Base-by-base conservation (phyloP, 179 eudicot species). In the Patellifolia procumbens region DNA sequence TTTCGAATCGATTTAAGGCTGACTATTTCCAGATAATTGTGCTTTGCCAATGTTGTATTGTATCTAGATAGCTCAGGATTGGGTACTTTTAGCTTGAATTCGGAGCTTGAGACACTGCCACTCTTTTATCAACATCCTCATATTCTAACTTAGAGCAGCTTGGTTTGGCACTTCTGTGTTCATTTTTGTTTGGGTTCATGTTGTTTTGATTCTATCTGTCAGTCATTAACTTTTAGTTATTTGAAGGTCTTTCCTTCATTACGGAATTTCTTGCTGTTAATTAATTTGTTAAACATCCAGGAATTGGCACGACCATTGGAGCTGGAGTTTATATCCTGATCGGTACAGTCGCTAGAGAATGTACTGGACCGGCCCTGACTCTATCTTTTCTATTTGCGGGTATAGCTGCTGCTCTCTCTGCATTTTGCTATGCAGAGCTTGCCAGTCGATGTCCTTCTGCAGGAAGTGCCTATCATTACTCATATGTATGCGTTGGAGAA, bases 401-500 rank as follows among this genome's bases (percentile, higher is more conserved):
- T 51, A 80, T 92, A 74, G 98, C 97, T 37, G 96, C 98, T 81
- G 98, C 88, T 73, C 97, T 94, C 64, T 92, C 98, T 28, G 98
- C 98, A 39, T 93, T 94, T 78, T 92, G 98, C 79, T 94, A 94
- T 80, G 97, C 98, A 2, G 98, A 94, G 85, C 90, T 94, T 31
- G 92, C 98, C 53, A 94, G 98, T 84, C 92, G 97, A 12, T 92
- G 93, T 78, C 98, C 98, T 70, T 94, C 98, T 16, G 98, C 98
- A 34, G 98, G 98, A 72, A 94, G 94, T 84, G 97, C 98, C 81
- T 94, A 94, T 85, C 98, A 94, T 73, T 94, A 94, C 82, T 84
- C 98, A 3, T 94, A 94, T 81, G 90, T 94, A 59, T 94, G 98
- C 68, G 91, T 88, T 55, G 98, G 98, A 55, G 98, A 94, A 89